Conservation (phyloP, 2,329 filamentous ascomycete genomes). For the Albifimbria verrucaria region DNA sequence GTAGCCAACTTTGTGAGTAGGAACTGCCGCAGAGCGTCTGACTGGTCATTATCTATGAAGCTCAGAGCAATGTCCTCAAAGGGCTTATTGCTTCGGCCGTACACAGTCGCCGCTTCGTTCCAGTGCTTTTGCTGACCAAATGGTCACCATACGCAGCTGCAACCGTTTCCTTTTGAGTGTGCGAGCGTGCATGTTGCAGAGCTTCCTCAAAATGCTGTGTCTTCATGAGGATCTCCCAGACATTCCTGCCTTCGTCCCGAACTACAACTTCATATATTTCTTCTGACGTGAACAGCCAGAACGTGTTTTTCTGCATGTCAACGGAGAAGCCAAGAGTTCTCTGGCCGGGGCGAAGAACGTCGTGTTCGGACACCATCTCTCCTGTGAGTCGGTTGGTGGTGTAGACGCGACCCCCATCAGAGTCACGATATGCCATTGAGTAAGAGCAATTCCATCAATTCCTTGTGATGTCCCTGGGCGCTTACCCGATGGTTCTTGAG, state of each 20-base stretch:
- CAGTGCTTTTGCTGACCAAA: constrained; percentile 79
- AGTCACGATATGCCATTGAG: constrained; percentile 88
- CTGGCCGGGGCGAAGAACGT: constrained; percentile 76
- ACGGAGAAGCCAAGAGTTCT: constrained; percentile 79
- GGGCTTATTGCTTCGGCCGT: constrained; percentile 92
- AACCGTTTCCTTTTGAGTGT: constrained; percentile 82
- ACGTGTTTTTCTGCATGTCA: constrained; percentile 92
- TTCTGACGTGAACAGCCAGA: constrained; percentile 88
- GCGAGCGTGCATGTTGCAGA: constrained; percentile 76
- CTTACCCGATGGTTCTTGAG: constrained; percentile 62
- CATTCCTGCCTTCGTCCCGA: constrained; percentile 83
- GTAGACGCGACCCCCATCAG: constrained; percentile 81
- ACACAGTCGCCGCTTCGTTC: constrained; percentile 81
- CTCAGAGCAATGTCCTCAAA: constrained; percentile 94
- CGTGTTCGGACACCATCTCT: constrained; percentile 81
- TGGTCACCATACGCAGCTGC: constrained; percentile 90
- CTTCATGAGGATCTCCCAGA: constrained; percentile 92
- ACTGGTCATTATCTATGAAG: constrained; percentile 86
- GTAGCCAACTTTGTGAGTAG: constrained; percentile 77
- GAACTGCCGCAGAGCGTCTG: constrained; percentile 88
- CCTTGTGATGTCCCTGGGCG: constrained; percentile 66
- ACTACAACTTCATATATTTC: constrained; percentile 94
- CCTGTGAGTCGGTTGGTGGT: constrained; percentile 86
- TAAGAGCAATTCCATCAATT: constrained; percentile 77
- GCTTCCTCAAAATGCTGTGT: constrained; percentile 86